These are phyloP conservation scores for Metarhizium humberi DNA, from an alignment of 2,329 filamentous ascomycete genomes.

Conservation along the genomic window DNA sequence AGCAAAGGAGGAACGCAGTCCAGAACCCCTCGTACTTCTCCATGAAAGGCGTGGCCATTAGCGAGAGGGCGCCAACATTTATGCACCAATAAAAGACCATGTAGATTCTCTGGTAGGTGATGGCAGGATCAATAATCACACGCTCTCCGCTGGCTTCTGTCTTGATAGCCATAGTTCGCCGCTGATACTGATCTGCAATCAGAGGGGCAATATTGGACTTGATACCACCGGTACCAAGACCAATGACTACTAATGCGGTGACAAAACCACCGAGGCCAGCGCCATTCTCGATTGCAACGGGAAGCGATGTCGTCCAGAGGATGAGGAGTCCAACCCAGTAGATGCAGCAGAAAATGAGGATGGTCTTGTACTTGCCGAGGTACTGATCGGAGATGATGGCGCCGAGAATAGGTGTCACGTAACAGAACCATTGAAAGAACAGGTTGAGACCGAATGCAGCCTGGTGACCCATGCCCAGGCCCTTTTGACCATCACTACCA, in stretches of 20 bases:
- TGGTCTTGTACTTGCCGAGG: conserved; percentile 53
- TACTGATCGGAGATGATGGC: conserved; percentile 49
- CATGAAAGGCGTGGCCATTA: conserved; percentile 58
- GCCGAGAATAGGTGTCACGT: conserved; percentile 35
- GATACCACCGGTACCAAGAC: conserved; percentile 59
- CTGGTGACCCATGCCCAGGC: conserved; percentile 44
- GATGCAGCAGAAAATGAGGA: conserved; percentile 44
- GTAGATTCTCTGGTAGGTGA: conserved; percentile 61
- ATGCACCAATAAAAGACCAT: conserved; percentile 70
- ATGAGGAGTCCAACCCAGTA: conserved; percentile 50
- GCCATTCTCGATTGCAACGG: conserved; percentile 23
- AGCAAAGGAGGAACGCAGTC: conserved; percentile 48
- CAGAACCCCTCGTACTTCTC: conserved; percentile 61
- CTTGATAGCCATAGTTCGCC: conserved; percentile 38
- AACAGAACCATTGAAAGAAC: conserved; percentile 45
- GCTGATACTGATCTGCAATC: conserved; percentile 58
- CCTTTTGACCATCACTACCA: conserved; percentile 33
- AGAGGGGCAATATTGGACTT: conserved; percentile 53
- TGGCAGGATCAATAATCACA: conserved; percentile 57
- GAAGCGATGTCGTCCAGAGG: conserved; percentile 40
- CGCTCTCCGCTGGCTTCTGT: conserved; percentile 40
- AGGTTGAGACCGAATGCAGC: conserved; percentile 45
- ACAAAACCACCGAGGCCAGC: conserved; percentile 41
- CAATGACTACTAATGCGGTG: conserved; percentile 51
- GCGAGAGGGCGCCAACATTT: conserved; percentile 61